A percentile compares a stretch with the other conserved stretches of the same genome.
phyloP scores from a whole-genome alignment of 2,329 filamentous ascomycete species.

The Cladosporium sp. region DNA sequence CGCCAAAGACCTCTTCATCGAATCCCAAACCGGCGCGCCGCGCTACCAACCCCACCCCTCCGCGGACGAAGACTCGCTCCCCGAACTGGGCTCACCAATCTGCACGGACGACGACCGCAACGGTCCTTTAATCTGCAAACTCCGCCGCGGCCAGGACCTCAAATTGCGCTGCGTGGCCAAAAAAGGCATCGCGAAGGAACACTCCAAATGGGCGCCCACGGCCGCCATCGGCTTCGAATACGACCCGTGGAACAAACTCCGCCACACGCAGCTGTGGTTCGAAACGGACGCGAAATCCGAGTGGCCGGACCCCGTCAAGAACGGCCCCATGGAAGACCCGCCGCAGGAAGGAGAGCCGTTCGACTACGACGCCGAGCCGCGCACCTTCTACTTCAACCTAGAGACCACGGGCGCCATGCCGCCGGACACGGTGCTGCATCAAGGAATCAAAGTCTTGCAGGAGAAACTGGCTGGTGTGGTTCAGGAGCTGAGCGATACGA shows the following conservation, averaged over 20 bases:
- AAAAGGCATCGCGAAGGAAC: conserved; percentile 98
- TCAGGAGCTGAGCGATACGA: conserved; percentile 54
- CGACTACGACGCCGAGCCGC: conserved; percentile 82
- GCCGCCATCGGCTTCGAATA: conserved; percentile 96
- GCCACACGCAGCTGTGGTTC: conserved; percentile 92
- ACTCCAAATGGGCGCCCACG: conserved; percentile 95
- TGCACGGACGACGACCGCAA: conserved; percentile 77
- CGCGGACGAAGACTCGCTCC: conserved; percentile 62
- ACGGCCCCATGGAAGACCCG: conserved; percentile 74
- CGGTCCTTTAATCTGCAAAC: conserved; percentile 83
- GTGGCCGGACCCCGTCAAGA: conserved; percentile 40
- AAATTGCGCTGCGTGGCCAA: conserved; percentile 90
- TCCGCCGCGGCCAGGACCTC: conserved; percentile 84
- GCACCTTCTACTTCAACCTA: conserved; percentile 83
- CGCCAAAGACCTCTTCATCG: conserved; percentile 77
- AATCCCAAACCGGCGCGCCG: conserved; percentile 41
- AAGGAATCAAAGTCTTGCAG: conserved; percentile 84
- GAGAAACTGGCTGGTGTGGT: conserved; percentile 83
- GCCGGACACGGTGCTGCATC: conserved; percentile 82
- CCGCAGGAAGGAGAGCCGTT: conserved; percentile 80
- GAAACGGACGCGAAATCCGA: conserved; percentile 61
- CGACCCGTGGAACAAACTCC: conserved; percentile 93
- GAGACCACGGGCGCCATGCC: conserved; percentile 85
- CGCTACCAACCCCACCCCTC: conserved; percentile 77
- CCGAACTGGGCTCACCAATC: conserved; percentile 63